These are phyloP conservation scores for Pseudoneurospora amorphoporcata DNA, from an alignment of 495 filamentous ascomycete species.

Conservation along the genomic window DNA sequence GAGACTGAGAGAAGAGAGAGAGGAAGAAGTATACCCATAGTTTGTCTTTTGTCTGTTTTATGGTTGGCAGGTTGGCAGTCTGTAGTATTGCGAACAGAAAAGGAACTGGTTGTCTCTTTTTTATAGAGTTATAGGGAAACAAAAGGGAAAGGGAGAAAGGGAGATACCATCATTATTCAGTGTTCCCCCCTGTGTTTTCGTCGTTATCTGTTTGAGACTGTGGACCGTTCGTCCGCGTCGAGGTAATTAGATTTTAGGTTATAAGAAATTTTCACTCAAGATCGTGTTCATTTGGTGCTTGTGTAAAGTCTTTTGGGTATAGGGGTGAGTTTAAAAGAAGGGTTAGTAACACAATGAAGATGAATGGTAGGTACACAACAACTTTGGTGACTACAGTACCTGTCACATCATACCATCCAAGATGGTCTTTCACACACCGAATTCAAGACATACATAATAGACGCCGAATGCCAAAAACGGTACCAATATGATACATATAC, in stretches of 20 bases:
- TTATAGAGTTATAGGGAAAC: not conserved
- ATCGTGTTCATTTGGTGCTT: no score
- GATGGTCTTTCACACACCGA: no score
- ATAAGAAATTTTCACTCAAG: not conserved
- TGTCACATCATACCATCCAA: no score
- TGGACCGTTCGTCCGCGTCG: not conserved
- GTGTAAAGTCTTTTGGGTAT: no score
- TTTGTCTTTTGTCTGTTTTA: not conserved
- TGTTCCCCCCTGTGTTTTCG: not conserved
- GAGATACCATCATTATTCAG: not conserved
- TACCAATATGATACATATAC: not conserved
- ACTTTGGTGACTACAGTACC: no score
- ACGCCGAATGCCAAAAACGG: not conserved
- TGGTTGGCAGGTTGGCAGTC: not conserved
- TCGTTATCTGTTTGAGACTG: not conserved
- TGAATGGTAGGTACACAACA: no score
- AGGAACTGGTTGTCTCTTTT: not conserved
- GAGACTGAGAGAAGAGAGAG: not conserved
- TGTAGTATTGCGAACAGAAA: not conserved
- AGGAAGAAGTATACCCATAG: not conserved
- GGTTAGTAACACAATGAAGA: no score
- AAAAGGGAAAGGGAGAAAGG: not conserved
- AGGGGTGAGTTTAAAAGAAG: no score
- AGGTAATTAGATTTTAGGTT: not conserved
- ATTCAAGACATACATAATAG: not conserved